Evolutionary conservation across 768 basidiomycete species (phyloP).

Genomic region (Lentinula boryana): DNA sequence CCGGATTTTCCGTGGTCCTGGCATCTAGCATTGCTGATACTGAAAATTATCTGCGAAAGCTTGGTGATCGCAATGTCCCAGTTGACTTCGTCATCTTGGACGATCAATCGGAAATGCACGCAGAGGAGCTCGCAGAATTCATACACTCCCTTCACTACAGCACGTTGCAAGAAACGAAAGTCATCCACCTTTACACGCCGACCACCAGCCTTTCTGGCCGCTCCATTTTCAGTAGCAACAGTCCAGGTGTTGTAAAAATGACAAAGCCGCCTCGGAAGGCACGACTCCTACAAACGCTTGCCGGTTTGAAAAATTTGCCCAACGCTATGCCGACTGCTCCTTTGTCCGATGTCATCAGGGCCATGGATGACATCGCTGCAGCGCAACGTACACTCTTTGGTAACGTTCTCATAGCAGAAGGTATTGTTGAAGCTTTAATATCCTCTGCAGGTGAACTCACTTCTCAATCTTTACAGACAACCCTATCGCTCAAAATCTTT

Average conservation of each 20-base stretch:
- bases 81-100: slow-evolving; percentile 63
- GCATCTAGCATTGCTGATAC: slow-evolving; percentile 41
- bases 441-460: not conserved
- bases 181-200: slow-evolving; percentile 70
- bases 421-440: slow-evolving; percentile 20
- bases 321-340: slow-evolving; percentile 33
- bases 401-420: slow-evolving; percentile 70
- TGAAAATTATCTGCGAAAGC: slow-evolving; percentile 30
- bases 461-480: slow-evolving; percentile 42
- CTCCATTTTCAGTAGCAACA: slow-evolving; percentile 42
- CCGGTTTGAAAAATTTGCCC: slow-evolving; percentile 49
- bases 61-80: slow-evolving; percentile 22
- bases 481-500: slow-evolving; percentile 59
- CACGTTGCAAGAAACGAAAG: slow-evolving; percentile 47
- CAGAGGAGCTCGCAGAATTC: slow-evolving; percentile 49
- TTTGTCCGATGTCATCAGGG: slow-evolving; percentile 30
- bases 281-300: slow-evolving; percentile 57
- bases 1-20: slow-evolving; percentile 42
- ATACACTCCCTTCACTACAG: slow-evolving; percentile 32
- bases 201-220: slow-evolving; percentile 53
- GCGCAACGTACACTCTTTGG: slow-evolving; percentile 55
- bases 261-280: slow-evolving; percentile 65
- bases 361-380: slow-evolving; percentile 39
- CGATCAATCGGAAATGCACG: slow-evolving; percentile 53
- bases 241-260: slow-evolving; percentile 57